Evolutionary conservation across 2,329 filamentous ascomycete genomes (phyloP), one percentile per base, ranked within the genome.

Genomic region (Claviceps pusilla): DNA sequence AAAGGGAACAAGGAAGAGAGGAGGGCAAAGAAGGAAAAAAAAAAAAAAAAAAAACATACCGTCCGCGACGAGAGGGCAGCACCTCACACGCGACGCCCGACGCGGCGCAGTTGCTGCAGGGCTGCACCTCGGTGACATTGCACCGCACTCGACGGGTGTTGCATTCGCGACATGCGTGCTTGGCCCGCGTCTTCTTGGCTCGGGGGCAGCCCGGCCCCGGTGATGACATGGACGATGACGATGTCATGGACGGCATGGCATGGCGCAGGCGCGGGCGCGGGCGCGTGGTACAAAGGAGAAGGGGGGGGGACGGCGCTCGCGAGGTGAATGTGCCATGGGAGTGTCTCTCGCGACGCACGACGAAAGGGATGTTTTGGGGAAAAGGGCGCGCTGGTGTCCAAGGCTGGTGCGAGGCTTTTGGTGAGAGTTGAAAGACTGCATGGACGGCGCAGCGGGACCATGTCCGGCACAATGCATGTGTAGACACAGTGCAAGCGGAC

Each of bases 91-190:
- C 55, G 2, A 56, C 60, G 2, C 62, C 60, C 3, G 64, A 59
- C 7, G 56, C 45, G 35, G 56, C 54, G 53, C 67, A 69, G 35
- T 69, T 69, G 24, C 61, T 55, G 57, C 67, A 69, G 12, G 67
- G 67, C 43, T 65, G 61, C 19, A 54, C 55, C 54, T 68, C 65
- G 31, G 60, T 68, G 48, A 69, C 66, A 57, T 69, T 63, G 60
- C 67, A 69, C n/a, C 61, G 62, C 46, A 69, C 65, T 11, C 67
- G 61, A 9, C 67, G 62, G 41, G 61, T 56, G 57, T 69, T 68
- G 61, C 67, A 69, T 48, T 63, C 59, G 48, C 64, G 63, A 55
- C 67, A 69, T 24, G 66, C 67, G 52, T 66, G 67, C 53, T 67
- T 68, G 7, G 67, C 67, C 33, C 66, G 62, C 33, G 62, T 62